phyloP scores from a whole-genome alignment of 768 basidiomycete species.

The Tephrocybe sp. region DNA sequence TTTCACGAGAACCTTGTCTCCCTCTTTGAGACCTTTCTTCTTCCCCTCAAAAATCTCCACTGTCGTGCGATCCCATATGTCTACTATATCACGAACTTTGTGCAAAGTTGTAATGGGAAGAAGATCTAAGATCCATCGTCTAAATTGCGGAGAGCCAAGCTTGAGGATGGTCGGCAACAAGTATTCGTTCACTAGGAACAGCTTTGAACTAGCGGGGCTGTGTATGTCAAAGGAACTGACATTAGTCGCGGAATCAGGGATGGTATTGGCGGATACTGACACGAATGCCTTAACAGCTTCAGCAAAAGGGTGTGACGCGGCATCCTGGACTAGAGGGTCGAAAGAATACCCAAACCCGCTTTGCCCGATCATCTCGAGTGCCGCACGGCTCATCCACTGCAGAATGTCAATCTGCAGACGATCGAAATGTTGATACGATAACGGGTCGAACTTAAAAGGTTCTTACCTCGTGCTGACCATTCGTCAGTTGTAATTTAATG shows the following conservation, averaged over 20 bases:
- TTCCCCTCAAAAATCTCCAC: constrained; percentile 8
- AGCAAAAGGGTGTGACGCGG: constrained; percentile 4
- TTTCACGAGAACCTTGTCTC: not conserved
- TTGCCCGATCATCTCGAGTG: constrained; percentile 13
- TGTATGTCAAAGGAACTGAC: not conserved
- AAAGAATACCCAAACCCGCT: constrained; percentile 3
- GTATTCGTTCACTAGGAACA: constrained; percentile 6
- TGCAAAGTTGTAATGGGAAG: constrained; percentile 3
- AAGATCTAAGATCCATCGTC: constrained; percentile 7
- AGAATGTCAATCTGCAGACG: constrained; percentile 11
- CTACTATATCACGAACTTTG: constrained; percentile 6
- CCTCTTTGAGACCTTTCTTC: constrained; percentile 1
- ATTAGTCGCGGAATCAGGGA: not conserved
- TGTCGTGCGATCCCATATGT: constrained; percentile 7
- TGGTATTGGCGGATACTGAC: not conserved
- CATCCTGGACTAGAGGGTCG: not conserved
- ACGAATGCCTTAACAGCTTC: constrained; percentile 1
- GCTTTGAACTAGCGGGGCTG: constrained; percentile 6
- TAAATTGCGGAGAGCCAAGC: constrained; percentile 10
- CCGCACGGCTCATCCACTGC: constrained; percentile 1
- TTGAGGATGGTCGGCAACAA: constrained; percentile 11
- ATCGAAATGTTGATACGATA: not conserved
- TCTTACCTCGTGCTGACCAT: constrained; percentile 9
- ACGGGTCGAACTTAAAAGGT: not conserved
- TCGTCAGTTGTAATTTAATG: not conserved